Base-by-base conservation (phyloP, 2,329 filamentous ascomycete genomes). In the Escovopsis sp. region DNA sequence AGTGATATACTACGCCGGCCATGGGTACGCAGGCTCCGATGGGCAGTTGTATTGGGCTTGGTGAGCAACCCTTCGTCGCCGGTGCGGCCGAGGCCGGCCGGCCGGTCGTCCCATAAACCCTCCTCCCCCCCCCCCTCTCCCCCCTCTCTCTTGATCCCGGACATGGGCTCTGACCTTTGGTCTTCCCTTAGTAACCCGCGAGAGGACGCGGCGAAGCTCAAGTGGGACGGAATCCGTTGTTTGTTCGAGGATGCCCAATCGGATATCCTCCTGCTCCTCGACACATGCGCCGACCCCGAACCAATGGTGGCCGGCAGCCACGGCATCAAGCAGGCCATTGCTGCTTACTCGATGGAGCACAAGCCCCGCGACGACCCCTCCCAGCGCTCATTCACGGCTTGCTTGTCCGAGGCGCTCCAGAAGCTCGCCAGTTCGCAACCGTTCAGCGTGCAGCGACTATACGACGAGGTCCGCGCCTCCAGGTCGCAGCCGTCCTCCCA, bases 21-120 rank as follows among this genome's bases (percentile, higher is more conserved):
- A 77, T 53, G 73, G 75, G 48, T 78, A 70, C 51, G 61, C 73
- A 34, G 69, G 70, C n/a, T 50, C 65, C 10, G 73, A 80, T 54
- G 70, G 70, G 51, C 73, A 80, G 56, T 62, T 80, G 26, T 80
- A 77, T 56, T 81, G 77, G 77, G 74, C 77, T 44, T 74, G 73
- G 77, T 81, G 66, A 64, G 75, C 68, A 19, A 15, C 36, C 18
- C 38, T 38, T 19, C n/a, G 10, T 6, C 28, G 28, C 18, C 36
- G 30, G 19, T 19, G 30, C 26, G 36, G 15, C 23, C 23, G 12
- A 26, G 18, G 18, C 18, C 26, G 9, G 33, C 11, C 33, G 18
- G 43, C 42, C 37, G 45, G 48, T 51, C 7, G 33, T 26, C 48
- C 39, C 45, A 35, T n/a, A 35, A 2, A 8, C 18, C 33, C 15